Base-by-base conservation (phyloP, 1,284 basidiomycete genomes). In the Cerioporus squamosus region DNA sequence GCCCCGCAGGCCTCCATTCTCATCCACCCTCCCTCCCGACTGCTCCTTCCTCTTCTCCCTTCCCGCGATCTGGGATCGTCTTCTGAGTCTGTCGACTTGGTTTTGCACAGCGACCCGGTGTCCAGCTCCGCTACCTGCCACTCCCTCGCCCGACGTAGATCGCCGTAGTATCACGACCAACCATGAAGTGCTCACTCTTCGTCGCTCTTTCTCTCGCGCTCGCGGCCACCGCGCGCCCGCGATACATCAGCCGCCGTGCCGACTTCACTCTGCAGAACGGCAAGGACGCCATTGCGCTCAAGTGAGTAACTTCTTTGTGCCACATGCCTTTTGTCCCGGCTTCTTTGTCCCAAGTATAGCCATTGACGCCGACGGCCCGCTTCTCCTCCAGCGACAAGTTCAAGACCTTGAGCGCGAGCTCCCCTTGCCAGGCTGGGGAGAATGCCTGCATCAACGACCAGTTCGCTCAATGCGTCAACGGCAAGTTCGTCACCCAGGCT, bases 391-490 rank as follows among this genome's bases (percentile, higher is more conserved):
- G 82, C 67, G 68, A 75, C 43, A 73, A 81, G 65, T 84, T 85
- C 68, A 67, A 72, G 61, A 74, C 70, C 5, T 71, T 84, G 54
- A 79, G 68, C 9, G 57, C 75, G 3, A 62, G 69, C 59, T 77
- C 79, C n/a, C 52, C 79, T 9, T 85, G 83, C 68, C 74, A 71
- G 3, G 69, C 66, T 22, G 78, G 77, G n/a, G 73, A 79, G 43
- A 64, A 78, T 47, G 82, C 81, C 10, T 86, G 83, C 65, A 69
- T 84, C 14, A 67, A 72, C 59, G 64, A 68, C 38, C 61, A 75
- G 45, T 80, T 85, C 56, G 82, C 83, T 0, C 81, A 81, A 55
- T 85, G 84, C 66, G 79, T 80, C 23, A 69, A 66, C 36, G 81
- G 81, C 56, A 76, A 77, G 59, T 84, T 83, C 60, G 74, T 80